Percentiles rank a stretch among this genome's conserved stretches.
phyloP scores from a whole-genome alignment of 2,329 filamentous ascomycete species.

The Scleromitrula shiraiana region DNA sequence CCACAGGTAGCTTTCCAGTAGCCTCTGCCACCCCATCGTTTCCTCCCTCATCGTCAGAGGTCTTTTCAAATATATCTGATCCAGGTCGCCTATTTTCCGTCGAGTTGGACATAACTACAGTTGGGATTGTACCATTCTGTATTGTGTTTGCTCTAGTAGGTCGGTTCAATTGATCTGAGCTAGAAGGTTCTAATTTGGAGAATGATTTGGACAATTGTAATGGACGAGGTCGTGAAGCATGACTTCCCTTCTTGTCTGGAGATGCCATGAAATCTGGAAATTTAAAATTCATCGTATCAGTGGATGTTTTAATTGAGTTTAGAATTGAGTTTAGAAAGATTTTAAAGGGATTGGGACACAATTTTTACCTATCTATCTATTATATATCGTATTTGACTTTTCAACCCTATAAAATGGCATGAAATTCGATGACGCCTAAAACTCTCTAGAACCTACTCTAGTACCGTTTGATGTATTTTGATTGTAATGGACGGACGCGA shows the following conservation, averaged over 20 bases:
- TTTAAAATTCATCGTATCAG: conserved; percentile 26
- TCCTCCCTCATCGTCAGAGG: conserved; percentile 28
- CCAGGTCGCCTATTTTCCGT: conserved; percentile 16
- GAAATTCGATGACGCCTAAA: conserved; percentile 25
- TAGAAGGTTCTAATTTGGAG: conserved; percentile 27
- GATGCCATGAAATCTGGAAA: conserved; percentile 29
- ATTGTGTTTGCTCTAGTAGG: conserved; percentile 26
- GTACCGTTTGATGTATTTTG: neutral
- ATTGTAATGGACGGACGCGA: neutral
- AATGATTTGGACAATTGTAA: conserved; percentile 34
- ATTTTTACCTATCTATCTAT: conserved; percentile 16
- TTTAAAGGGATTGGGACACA: too few relatives aligned
- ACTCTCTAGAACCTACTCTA: conserved; percentile 12
- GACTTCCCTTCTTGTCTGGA: conserved; percentile 18
- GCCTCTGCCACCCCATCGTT: conserved; percentile 15
- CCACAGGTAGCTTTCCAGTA: conserved; percentile 30
- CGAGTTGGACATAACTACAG: conserved; percentile 14
- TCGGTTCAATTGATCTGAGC: conserved; percentile 17
- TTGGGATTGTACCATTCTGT: conserved; percentile 23
- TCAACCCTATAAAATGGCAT: conserved; percentile 20
- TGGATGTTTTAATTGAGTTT: too few relatives aligned
- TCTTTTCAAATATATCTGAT: conserved; percentile 34
- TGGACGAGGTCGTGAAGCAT: conserved; percentile 25
- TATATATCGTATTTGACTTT: conserved; percentile 10
- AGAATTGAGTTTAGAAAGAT: too few relatives aligned